A percentile compares a stretch with the other conserved stretches of the same genome.
These are phyloP conservation scores for Zygotorulaspora danielsina DNA, from an alignment of 805 yeast genomes.

Conservation along the genomic window DNA sequence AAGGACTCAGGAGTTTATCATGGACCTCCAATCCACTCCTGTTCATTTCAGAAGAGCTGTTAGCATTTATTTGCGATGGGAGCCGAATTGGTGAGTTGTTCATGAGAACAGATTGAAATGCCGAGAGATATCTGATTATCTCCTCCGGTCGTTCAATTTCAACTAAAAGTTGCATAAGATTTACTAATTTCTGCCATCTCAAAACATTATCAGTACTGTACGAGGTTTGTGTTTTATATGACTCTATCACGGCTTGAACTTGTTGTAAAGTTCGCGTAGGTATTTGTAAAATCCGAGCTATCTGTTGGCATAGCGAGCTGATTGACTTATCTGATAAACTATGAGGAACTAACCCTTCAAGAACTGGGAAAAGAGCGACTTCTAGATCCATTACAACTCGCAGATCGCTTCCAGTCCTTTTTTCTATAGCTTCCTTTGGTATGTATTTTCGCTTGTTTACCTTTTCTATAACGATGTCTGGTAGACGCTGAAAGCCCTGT, in stretches of 20 bases:
- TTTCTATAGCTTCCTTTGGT: slow-evolving; percentile 4
- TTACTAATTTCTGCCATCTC: slow-evolving; percentile 25
- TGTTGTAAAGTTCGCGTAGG: slow-evolving; percentile 18
- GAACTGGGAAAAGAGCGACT: slow-evolving; percentile 17
- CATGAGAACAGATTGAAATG: slow-evolving; percentile 17
- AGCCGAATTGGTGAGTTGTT: slow-evolving; percentile 13
- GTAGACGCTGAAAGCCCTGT: no score
- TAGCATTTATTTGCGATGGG: slow-evolving; percentile 8
- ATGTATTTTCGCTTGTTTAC: background rate
- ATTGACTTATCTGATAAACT: slow-evolving; percentile 18
- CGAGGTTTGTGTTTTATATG: slow-evolving; percentile 18
- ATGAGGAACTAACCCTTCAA: slow-evolving; percentile 29
- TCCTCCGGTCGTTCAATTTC: slow-evolving; percentile 19
- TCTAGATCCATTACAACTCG: slow-evolving; percentile 23
- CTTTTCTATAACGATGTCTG: no score
- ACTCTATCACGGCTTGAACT: slow-evolving; percentile 21
- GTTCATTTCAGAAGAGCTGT: slow-evolving; percentile 6
- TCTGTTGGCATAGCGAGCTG: slow-evolving; percentile 17
- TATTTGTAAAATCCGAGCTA: slow-evolving; percentile 17
- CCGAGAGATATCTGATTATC: slow-evolving; percentile 20
- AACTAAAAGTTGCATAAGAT: slow-evolving; percentile 18
- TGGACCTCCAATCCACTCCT: slow-evolving; percentile 12
- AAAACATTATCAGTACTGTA: slow-evolving; percentile 13
- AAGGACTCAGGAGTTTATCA: slow-evolving; percentile 18
- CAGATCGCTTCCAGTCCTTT: background rate